These are phyloP conservation scores for Anisodus acutangulus DNA, from an alignment of 257 asterid genomes.

Conservation along the genomic window DNA sequence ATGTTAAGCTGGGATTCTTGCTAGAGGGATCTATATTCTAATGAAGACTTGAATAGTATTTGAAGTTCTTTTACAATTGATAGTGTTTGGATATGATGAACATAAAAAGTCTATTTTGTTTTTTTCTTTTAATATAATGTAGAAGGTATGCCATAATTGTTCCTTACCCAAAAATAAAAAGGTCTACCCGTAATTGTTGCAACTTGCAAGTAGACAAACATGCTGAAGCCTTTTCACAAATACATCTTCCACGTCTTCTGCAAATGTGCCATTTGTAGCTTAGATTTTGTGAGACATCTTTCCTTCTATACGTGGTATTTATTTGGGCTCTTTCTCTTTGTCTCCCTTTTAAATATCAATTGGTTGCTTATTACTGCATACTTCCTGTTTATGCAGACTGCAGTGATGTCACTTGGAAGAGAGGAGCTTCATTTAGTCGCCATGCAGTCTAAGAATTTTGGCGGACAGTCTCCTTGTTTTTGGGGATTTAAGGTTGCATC, in stretches of 20 bases:
- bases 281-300: conserved; percentile 9
- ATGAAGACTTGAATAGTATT: background rate
- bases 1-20: background rate
- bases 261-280: background rate
- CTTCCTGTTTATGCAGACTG: conserved; percentile 58
- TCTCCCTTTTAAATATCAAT: background rate
- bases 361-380: conserved; percentile 18
- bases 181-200: background rate
- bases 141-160: background rate
- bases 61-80: background rate
- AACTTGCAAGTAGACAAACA: background rate
- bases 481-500: conserved; percentile 86
- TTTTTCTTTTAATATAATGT: background rate
- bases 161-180: background rate
- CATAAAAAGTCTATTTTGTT: background rate
- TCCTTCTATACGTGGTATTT: conserved; percentile 20
- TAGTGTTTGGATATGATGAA: background rate
- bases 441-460: conserved; percentile 77
- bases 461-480: conserved; percentile 71
- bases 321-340: conserved; percentile 18
- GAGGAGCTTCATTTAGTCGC: conserved; percentile 92
- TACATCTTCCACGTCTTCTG: background rate
- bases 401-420: conserved; percentile 72
- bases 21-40: conserved; percentile 8
- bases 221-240: background rate